These are phyloP conservation scores for Cucurbitaria berberidis DNA, from an alignment of 2,329 filamentous ascomycete genomes.

Conservation along the genomic window DNA sequence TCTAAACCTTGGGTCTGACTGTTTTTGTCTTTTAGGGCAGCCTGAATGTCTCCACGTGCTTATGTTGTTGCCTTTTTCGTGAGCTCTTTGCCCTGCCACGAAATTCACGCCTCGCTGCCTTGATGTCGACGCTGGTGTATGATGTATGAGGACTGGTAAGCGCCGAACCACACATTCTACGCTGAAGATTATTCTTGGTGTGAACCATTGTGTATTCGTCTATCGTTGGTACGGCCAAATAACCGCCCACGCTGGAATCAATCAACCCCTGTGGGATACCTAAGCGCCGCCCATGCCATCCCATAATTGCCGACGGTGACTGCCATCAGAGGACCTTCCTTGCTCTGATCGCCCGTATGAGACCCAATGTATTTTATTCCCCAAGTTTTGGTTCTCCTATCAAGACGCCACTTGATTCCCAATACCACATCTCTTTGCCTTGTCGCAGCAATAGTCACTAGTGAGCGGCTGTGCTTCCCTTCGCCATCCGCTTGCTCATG, in stretches of 20 bases:
- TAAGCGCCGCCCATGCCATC: constrained; percentile 13
- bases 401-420: background rate
- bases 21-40: background rate
- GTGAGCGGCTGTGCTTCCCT: constrained; percentile 18
- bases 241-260: constrained; percentile 5
- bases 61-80: background rate
- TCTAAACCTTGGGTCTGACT: background rate
- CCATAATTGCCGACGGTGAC: background rate
- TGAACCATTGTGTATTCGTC: constrained; percentile 10
- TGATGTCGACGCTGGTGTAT: background rate
- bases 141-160: background rate
- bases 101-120: background rate
- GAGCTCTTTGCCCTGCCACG: background rate
- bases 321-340: background rate
- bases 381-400: background rate
- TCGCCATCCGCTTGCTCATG: constrained; percentile 58
- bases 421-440: background rate
- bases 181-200: background rate
- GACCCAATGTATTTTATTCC: background rate
- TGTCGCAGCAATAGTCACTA: background rate
- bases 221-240: constrained; percentile 8
- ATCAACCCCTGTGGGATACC: constrained; percentile 6
- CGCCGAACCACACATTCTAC: background rate
- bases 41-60: background rate
- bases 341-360: background rate